Base-by-base conservation (phyloP, 1,284 basidiomycete genomes). In the Apiotrichum sp. region DNA sequence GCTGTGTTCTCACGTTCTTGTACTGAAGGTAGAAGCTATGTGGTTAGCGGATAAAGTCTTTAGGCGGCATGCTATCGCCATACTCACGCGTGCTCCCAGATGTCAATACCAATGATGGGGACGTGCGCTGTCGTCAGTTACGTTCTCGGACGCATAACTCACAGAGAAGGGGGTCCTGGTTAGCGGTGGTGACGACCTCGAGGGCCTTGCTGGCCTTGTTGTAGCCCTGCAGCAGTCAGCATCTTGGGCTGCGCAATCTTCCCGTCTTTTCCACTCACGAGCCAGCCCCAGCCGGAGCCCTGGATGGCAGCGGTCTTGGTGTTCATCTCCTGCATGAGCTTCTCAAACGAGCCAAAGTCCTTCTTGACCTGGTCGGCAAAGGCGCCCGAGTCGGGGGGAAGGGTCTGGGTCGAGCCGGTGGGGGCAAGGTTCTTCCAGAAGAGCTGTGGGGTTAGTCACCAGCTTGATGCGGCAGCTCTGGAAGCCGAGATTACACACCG, bases 201-300 rank as follows among this genome's bases (percentile, higher is more conserved):
- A 98, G 84, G 76, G 83, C 86, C 78, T 87, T 85, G 50, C 81
- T 84, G 29, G 71, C 69, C 39, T 82, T 67, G 77, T 88, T 88
- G 74, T 84, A 88, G 42, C 88, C 89, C 86, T 88, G 64, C 8
- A 10, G 6, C 35, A 36, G 35, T 36, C 35, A 36, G 35, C 35
- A 11, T 36, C 11, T 36, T 13, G 14, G 16, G 22, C 6, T 31
- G 42, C 32, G 8, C n/a, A n/a, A n/a, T n/a, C n/a, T n/a, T n/a
- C n/a, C n/a, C n/a, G n/a, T n/a, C n/a, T n/a, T n/a, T n/a, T 33
- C 5, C 46, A 45, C 85, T 64, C 61, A 86, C 88, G 58, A 98
- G 82, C 95, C 95, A 98, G 50, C 92, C 93, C 96, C 95, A 98
- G 22, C 95, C 96, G 62, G 89, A 93, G 47, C 95, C 96, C 78